Conservation (phyloP, 768 basidiomycete species). For the Exsudoporus frostii region DNA sequence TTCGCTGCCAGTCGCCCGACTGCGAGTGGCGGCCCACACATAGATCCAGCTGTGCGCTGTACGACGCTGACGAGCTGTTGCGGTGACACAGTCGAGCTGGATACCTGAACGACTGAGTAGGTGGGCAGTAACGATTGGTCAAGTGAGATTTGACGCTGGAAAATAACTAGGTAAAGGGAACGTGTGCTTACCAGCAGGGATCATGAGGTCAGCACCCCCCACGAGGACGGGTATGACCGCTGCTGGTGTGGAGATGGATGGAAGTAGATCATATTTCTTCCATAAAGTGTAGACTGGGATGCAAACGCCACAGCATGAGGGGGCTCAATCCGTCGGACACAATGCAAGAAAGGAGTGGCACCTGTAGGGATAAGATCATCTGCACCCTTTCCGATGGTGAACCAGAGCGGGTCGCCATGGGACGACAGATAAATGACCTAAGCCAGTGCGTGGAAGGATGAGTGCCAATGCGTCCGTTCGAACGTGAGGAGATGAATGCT, state of each 20-base stretch:
- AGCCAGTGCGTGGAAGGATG: background rate
- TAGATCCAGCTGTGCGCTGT: slow-evolving; percentile 39
- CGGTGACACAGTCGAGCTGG: slow-evolving; percentile 36
- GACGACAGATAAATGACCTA: slow-evolving; percentile 63
- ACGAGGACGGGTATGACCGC: slow-evolving; percentile 68
- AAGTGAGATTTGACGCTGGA: background rate
- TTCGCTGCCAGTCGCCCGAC: slow-evolving; percentile 70
- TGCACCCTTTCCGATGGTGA: slow-evolving; percentile 63
- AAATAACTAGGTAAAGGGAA: background rate
- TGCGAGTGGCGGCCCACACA: slow-evolving; percentile 54
- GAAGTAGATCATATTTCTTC: slow-evolving; percentile 68
- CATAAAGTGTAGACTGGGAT: slow-evolving; percentile 68
- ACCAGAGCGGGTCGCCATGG: slow-evolving; percentile 76
- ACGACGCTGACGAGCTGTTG: slow-evolving; percentile 63
- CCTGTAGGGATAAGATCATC: slow-evolving; percentile 73
- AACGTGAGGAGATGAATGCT: background rate
- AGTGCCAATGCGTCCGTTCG: background rate
- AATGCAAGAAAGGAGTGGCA: slow-evolving; percentile 10
- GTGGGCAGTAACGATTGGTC: background rate
- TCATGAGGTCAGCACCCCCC: slow-evolving; percentile 86
- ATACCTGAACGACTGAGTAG: slow-evolving; percentile 53
- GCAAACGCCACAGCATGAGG: background rate
- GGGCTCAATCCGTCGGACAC: background rate
- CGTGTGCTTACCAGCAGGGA: slow-evolving; percentile 66
- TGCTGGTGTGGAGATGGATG: slow-evolving; percentile 66